Evolutionary conservation across 1,284 basidiomycete species (phyloP).

Genomic region (Volvariella volvacea): DNA sequence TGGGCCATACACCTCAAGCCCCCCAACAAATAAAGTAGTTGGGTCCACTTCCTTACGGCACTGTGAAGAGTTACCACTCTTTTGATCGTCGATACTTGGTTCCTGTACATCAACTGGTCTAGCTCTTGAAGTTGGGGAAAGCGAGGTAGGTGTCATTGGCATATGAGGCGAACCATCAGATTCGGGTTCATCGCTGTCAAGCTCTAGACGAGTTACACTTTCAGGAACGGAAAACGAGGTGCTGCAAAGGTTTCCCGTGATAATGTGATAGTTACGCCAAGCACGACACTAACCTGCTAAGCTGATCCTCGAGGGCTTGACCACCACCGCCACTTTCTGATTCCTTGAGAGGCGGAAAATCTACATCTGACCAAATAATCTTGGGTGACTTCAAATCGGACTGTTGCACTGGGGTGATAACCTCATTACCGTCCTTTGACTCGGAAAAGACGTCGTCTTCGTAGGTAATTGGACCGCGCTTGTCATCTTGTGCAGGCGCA

Average conservation of each 20-base stretch:
- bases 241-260: too few species aligned
- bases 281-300: too few species aligned
- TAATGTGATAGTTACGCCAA: too few species aligned
- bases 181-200: slow-evolving; percentile 17
- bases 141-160: slow-evolving; percentile 39
- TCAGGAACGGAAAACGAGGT: slow-evolving; percentile 13
- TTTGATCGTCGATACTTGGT: too few species aligned
- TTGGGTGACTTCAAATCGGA: background rate
- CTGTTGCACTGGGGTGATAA: too few species aligned
- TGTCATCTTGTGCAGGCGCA: too few species aligned
- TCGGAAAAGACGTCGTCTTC: too few species aligned
- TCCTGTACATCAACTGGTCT: slow-evolving; percentile 23
- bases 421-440: too few species aligned
- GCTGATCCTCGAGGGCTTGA: too few species aligned
- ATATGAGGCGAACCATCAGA: slow-evolving; percentile 42
- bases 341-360: slow-evolving; percentile 33
- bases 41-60: slow-evolving; percentile 41
- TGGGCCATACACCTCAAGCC: slow-evolving; percentile 56
- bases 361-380: slow-evolving; percentile 29
- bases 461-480: too few species aligned
- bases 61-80: background rate
- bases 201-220: slow-evolving; percentile 16
- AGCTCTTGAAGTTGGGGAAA: slow-evolving; percentile 40
- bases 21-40: slow-evolving; percentile 68
- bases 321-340: background rate